Base-by-base conservation (phyloP, 2,329 filamentous ascomycete genomes). In the Venturiaceae sp. region DNA sequence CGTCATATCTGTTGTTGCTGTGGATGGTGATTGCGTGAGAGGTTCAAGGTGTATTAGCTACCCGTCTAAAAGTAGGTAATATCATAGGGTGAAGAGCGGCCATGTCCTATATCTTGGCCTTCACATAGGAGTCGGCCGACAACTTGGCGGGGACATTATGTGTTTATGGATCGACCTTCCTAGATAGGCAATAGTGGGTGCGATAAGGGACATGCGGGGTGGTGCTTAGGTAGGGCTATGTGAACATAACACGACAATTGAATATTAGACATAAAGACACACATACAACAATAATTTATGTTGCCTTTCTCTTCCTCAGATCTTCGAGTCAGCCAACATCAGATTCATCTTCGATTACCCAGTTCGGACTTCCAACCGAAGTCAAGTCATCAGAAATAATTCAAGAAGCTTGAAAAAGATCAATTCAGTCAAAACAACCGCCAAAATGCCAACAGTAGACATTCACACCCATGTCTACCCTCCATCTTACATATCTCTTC, bases 401-500 rank as follows among this genome's bases (percentile, higher is more conserved):
- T n/a, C n/a, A n/a, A n/a, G n/a, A n/a, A n/a, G n/a, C n/a, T n/a
- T n/a, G n/a, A n/a, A n/a, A n/a, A n/a, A n/a, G n/a, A n/a, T 11
- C 28, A 34, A 53, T 3, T 9, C 26, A 5, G 30, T n/a, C n/a
- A 32, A 5, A 5, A 6, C 33, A 11, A 30, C 36, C 54, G 23
- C 34, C n/a, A 32, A 34, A 14, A 56, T 56, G 54, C 54, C 52
- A 8, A 63, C 63, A 46, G 72, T 75, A 62, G 69, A 76, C 26
- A 74, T 85, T 53, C 83, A 85, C 68, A 84, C 82, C 7, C 83
- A 85, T 72, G 75, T 85, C 66, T 85, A 85, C 65, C 82, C 82
- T 1, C 80, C 80, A 7, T 75, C 78, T 32, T 84, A 82, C 67
- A 79, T 84, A 70, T 70, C 76, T 56, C 77, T 85, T 53, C 76